Base-by-base conservation (phyloP, 2,329 filamentous ascomycete genomes). In the Calonectria montana region DNA sequence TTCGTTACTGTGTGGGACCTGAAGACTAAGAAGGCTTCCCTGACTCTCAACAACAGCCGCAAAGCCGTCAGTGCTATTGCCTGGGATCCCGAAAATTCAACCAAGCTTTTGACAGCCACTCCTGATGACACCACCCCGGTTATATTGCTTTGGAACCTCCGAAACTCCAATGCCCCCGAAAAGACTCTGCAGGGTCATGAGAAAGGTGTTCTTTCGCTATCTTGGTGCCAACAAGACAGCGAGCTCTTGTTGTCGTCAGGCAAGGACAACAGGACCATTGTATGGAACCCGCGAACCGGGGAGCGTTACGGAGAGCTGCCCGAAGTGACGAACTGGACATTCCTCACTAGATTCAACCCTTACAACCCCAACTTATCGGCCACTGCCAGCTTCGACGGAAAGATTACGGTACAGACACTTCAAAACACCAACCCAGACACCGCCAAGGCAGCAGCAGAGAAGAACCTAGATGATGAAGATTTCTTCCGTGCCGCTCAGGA, bases 1-100 rank as follows among this genome's bases (percentile, higher is more conserved):
- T 97, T 98, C 80, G 96, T 98, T 41, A 98, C 97, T 2, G 96
- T 99, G 21, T 99, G 97, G 97, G 97, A 99, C 85, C 89, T 98
- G 75, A 98, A 98, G 88, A 95, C 94, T 15, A 98, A 98, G 90
- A 98, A 98, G 86, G 95, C 98, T 78, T 98, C 96, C 68, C 87
- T 99, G 84, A 98, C 96, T 41, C 88, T 99, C 75, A 99, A 98
- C 87, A 97, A 97, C 81, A 97, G 94, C 81, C 92, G 97, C 74
- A 99, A 98, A 86, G 90, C 96, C 66, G 95, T 98, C 80, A 98
- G 96, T 84, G 93, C 97, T 71, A 95, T 99, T 78, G 96, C 96
- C 15, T 99, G 97, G 97, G 97, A 99, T 80, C 97, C 97, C 1
- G 94, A 97, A 80, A 96, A 94, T 85, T 93, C 96, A 55, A 99